Percentiles rank a stretch among this genome's conserved stretches.
Conservation (phyloP, 78 protist species). For the Dictyostelium capitatum region DNA sequence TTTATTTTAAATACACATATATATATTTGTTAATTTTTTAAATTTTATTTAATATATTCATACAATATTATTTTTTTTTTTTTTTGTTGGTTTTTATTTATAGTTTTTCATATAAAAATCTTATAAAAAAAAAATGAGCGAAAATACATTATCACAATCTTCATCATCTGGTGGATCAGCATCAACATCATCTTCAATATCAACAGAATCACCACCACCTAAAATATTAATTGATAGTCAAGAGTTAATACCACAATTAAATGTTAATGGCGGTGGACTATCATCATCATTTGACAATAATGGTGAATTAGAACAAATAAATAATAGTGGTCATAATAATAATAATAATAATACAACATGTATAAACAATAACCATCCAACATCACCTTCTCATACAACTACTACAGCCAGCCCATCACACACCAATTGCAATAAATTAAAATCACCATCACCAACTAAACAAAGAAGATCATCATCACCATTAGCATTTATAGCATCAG, state of each 20-base stretch:
- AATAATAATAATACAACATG: not conserved
- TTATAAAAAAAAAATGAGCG: too few species aligned
- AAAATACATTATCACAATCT: too few species aligned
- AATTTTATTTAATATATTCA: too few species aligned
- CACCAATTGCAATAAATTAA: too few species aligned
- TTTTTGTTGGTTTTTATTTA: too few species aligned
- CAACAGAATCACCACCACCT: constrained; percentile 15
- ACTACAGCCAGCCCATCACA: too few species aligned
- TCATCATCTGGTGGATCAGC: too few species aligned
- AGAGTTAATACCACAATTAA: constrained; percentile 15
- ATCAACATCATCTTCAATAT: too few species aligned
- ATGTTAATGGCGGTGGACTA: not conserved
- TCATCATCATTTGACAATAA: constrained; percentile 1
- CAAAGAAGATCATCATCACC: constrained; percentile 75
- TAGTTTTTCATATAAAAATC: too few species aligned
- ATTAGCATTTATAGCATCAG: constrained; percentile 53
- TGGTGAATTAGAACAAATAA: not conserved
- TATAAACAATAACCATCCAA: not conserved
- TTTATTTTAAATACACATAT: too few species aligned
- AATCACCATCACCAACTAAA: constrained; percentile 25
- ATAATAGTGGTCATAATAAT: not conserved
- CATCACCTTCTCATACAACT: not conserved
- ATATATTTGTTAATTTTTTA: too few species aligned
- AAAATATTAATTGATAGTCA: not conserved
- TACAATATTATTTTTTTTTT: too few species aligned